A percentile compares a stretch with the other conserved stretches of the same genome.
Conservation (phyloP, 768 basidiomycete species). For the Agrocybe chaxingu region DNA sequence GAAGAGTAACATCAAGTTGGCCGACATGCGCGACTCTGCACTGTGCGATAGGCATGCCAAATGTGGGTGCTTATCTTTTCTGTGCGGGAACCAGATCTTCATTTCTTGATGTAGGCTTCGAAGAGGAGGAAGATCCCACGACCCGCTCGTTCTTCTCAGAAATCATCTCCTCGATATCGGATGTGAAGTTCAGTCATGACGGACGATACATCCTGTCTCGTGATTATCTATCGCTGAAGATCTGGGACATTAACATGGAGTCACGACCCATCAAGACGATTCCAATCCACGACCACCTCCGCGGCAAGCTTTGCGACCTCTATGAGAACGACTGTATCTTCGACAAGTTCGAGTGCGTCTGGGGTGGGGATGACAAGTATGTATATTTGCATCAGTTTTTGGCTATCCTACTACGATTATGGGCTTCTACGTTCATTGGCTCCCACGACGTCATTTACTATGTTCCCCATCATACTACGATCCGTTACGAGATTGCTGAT, state of each 20-base stretch:
- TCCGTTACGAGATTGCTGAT: slow-evolving; percentile 16
- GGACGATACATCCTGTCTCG: slow-evolving; percentile 95
- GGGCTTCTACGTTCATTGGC: slow-evolving; percentile 18
- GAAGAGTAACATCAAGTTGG: slow-evolving; percentile 99
- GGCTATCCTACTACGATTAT: too few relatives aligned
- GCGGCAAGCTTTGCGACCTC: slow-evolving; percentile 95
- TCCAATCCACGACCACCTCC: slow-evolving; percentile 96
- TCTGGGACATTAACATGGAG: slow-evolving; percentile 99
- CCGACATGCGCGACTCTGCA: slow-evolving; percentile 98
- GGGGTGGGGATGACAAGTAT: slow-evolving; percentile 93
- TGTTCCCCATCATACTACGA: slow-evolving; percentile 13
- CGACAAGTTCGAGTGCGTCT: slow-evolving; percentile 99
- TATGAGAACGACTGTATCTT: slow-evolving; percentile 99
- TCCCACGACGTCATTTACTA: slow-evolving; percentile 3
- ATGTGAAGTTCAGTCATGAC: slow-evolving; percentile 98
- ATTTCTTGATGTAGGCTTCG: slow-evolving; percentile 65
- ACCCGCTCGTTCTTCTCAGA: slow-evolving; percentile 99
- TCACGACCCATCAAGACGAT: slow-evolving; percentile 94
- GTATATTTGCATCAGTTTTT: slow-evolving; percentile 29
- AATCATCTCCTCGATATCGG: slow-evolving; percentile 99
- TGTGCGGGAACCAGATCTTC: slow-evolving; percentile 1
- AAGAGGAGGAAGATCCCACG: slow-evolving; percentile 97
- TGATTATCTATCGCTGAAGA: slow-evolving; percentile 96
- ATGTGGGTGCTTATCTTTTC: slow-evolving; percentile 51
- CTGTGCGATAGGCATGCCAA: slow-evolving; percentile 96